These are phyloP conservation scores for Alternaria alternata DNA, from an alignment of 2,329 filamentous ascomycete species.

Conservation along the genomic window DNA sequence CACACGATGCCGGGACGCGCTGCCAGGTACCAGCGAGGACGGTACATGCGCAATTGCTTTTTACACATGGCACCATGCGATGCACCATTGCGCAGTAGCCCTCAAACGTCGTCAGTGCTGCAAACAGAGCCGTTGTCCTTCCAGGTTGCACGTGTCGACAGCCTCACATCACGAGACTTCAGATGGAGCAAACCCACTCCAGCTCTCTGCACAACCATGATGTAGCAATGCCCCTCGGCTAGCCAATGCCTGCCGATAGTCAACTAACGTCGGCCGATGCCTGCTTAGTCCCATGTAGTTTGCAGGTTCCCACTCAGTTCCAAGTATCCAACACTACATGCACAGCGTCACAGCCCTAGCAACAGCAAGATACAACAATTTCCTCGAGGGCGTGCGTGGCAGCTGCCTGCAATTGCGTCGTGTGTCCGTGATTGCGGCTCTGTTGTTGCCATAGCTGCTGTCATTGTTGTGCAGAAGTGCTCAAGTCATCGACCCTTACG, in stretches of 20 bases:
- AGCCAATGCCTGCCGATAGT: conserved; percentile 16
- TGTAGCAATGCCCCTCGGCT: conserved; percentile 17
- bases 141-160: background rate
- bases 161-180: conserved; percentile 7
- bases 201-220: conserved; percentile 13
- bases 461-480: conserved; percentile 6
- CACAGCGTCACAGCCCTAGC: conserved; percentile 8
- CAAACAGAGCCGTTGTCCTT: background rate
- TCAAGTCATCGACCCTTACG: conserved; percentile 6
- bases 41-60: background rate
- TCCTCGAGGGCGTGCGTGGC: background rate
- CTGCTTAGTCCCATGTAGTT: conserved; percentile 13
- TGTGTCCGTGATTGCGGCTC: conserved; percentile 17
- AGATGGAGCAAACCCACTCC: background rate
- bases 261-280: conserved; percentile 6
- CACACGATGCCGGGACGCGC: conserved; percentile 12
- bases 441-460: conserved; percentile 8
- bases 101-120: background rate
- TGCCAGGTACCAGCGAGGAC: conserved; percentile 10
- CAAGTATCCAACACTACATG: conserved; percentile 2
- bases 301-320: conserved; percentile 9
- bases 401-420: background rate
- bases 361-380: background rate
- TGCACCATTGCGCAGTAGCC: background rate
- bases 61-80: background rate